These are phyloP conservation scores for Sophora flavescens DNA, from an alignment of 306 rosid genomes.

Conservation along the genomic window DNA sequence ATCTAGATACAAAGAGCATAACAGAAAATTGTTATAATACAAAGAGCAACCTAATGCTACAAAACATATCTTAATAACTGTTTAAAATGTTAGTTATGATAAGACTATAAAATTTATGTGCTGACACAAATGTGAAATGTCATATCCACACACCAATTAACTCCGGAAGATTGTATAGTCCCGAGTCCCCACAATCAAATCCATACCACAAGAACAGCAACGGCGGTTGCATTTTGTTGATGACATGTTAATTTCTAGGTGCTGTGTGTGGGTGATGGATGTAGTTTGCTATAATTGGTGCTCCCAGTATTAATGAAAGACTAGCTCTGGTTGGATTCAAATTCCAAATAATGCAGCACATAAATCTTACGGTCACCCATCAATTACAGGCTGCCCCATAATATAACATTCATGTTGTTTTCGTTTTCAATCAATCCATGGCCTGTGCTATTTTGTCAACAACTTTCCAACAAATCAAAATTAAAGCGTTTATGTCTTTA, in stretches of 20 bases:
- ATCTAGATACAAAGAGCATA: too few relatives aligned
- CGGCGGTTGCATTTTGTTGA: conserved; percentile 24
- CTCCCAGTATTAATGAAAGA: conserved; percentile 38
- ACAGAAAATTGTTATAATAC: too few relatives aligned
- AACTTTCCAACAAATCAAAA: conserved; percentile 38
- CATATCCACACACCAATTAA: conserved; percentile 7
- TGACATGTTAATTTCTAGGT: conserved; percentile 9
- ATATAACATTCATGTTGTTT: conserved; percentile 15
- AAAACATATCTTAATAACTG: too few relatives aligned
- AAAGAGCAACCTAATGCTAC: too few relatives aligned
- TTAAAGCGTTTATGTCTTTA: conserved; percentile 44
- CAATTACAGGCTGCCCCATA: conserved; percentile 41
- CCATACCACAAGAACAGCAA: not conserved
- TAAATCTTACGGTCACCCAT: conserved; percentile 29
- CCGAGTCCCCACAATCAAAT: conserved; percentile 22
- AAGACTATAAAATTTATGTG: not conserved
- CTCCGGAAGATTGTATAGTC: not conserved
- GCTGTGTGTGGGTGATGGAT: conserved; percentile 36
- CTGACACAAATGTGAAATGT: not conserved
- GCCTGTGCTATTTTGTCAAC: conserved; percentile 21
- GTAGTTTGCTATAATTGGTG: conserved; percentile 51
- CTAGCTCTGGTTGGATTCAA: conserved; percentile 23
- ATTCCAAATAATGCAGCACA: conserved; percentile 47
- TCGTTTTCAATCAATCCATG: conserved; percentile 33
- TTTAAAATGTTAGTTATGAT: too few relatives aligned